phyloP scores from a whole-genome alignment of 768 basidiomycete genomes.

The Russula dissimulans region DNA sequence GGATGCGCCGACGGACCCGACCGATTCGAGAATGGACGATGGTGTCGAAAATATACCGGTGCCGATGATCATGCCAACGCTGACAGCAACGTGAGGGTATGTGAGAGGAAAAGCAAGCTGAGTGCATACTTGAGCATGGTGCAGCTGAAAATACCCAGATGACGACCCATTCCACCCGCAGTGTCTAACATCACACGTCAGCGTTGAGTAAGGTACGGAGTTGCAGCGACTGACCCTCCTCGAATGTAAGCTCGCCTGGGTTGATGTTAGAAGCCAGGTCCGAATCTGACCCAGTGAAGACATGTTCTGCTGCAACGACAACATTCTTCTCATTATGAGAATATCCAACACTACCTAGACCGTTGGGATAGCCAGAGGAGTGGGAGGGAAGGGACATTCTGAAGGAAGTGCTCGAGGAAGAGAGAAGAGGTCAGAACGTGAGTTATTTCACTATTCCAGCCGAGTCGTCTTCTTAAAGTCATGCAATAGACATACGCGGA shows the following conservation, averaged over 20 bases:
- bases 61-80: conserved; percentile 49
- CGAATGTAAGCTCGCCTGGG: conserved; percentile 39
- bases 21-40: conserved; percentile 46
- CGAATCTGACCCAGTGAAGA: neutral
- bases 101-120: neutral
- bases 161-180: conserved; percentile 49
- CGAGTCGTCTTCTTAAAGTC: neutral
- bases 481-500: neutral
- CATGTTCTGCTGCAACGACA: neutral
- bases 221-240: conserved; percentile 34
- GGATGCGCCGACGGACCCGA: conserved; percentile 54
- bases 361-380: neutral
- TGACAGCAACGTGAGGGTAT: conserved; percentile 9
- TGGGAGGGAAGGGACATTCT: neutral
- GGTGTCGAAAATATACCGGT: conserved; percentile 59
- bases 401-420: neutral
- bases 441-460: neutral
- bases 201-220: neutral
- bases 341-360: neutral
- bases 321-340: neutral
- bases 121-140: conserved; percentile 41
- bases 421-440: too few species aligned
- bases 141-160: conserved; percentile 47
- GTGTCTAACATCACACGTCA: conserved; percentile 27
- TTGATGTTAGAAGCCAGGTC: conserved; percentile 21